Evolutionary conservation across 495 filamentous ascomycete species (phyloP).

Genomic region (Hyaloscypha hepaticicola): DNA sequence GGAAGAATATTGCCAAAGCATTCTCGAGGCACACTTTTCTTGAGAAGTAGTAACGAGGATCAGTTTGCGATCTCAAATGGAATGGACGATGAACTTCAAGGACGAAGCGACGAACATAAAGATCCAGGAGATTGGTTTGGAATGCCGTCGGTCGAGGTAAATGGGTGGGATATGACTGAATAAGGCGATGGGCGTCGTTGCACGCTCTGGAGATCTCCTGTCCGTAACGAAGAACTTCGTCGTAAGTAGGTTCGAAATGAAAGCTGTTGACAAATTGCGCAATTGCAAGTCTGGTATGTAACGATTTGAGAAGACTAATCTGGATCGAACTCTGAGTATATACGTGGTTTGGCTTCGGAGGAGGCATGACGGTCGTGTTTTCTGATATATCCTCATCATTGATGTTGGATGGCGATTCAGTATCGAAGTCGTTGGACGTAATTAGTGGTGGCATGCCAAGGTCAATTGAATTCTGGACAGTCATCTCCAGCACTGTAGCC

Average conservation of each 20-base stretch:
- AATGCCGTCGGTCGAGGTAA: neutral
- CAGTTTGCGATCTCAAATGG: constrained; percentile 34
- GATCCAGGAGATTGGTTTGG: constrained; percentile 38
- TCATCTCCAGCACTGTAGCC: constrained; percentile 62
- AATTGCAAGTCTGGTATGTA: constrained; percentile 48
- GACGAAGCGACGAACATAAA: constrained; percentile 53
- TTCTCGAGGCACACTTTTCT: constrained; percentile 46
- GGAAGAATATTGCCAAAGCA: constrained; percentile 43
- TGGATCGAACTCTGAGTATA: constrained; percentile 48
- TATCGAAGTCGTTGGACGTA: constrained; percentile 56
- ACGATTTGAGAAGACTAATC: constrained; percentile 45
- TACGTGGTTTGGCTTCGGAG: constrained; percentile 19
- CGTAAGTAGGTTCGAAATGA: constrained; percentile 35
- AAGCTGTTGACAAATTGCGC: constrained; percentile 48
- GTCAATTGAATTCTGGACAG: constrained; percentile 57
- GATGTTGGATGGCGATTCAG: constrained; percentile 51
- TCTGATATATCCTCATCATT: constrained; percentile 39
- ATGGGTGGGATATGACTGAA: neutral
- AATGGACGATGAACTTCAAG: constrained; percentile 48
- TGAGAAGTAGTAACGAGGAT: constrained; percentile 46
- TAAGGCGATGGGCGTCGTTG: constrained; percentile 19
- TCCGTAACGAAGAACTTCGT: constrained; percentile 41
- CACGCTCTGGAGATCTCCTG: constrained; percentile 36
- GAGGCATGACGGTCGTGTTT: constrained; percentile 27
- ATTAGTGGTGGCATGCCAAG: constrained; percentile 58